Evolutionary conservation across 805 yeast species (phyloP), one percentile per base, ranked within the genome.

Genomic region (Sugiyamaella chiloensis): DNA sequence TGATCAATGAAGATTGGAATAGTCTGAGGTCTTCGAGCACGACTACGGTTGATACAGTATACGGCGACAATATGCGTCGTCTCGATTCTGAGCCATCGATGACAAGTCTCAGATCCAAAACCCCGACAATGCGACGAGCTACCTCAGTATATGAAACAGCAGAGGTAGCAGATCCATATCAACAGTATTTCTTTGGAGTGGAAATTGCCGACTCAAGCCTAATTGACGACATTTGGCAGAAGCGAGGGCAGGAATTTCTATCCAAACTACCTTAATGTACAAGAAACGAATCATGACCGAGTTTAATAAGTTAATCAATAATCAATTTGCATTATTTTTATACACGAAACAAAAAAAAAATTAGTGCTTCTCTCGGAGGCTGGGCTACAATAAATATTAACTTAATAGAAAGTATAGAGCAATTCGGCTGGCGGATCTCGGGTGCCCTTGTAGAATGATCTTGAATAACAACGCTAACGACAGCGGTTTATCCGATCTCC

Each of bases 181-280:
- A 40, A 42, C 48, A 46, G 20, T 42, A 50, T 39, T 31, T 42
- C 16, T 37, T 29, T 11, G 43, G 47, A 12, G 24, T 8, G 7
- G 39, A 21, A 24, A 34, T 36, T 7, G 42, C 34, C 4, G 46
- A 39, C 3, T 8, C 26, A 9, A 24, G 4, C 14, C 19, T 24
- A 35, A 27, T 44, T 20, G 49, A 46, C 20, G 51, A 45, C 21
- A 45, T 53, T 12, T 53, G 57, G 57, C 24, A 44, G 12, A 37
- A 46, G 35, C 47, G 57, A 11, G 55, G 50, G 20, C 49, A 49
- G 40, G 35, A 29, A 31, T 53, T 51, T 37, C 30, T 52, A 27
- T 40, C 48, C 27, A 30, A 34, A 12, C 16, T 50, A 6, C 23
- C 14, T 9, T 37, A 14, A n/a, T n/a, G n/a, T n/a, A n/a, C n/a